These are phyloP conservation scores for Emmonsiellopsis sp. DNA, from an alignment of 2,329 filamentous ascomycete species.

Conservation along the genomic window DNA sequence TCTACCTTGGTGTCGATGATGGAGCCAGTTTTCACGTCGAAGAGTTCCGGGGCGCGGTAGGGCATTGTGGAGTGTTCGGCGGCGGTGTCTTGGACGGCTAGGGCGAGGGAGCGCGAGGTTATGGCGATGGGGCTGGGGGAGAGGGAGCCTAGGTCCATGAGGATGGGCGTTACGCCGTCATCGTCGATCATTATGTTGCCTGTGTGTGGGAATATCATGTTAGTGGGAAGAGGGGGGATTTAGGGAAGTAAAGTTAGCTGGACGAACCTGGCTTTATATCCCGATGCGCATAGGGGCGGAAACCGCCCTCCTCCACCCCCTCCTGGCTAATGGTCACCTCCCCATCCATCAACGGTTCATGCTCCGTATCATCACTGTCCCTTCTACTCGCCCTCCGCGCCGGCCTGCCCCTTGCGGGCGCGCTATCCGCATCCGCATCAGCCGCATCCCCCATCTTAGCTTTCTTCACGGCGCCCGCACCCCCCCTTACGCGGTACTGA, in stretches of 20 bases:
- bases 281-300: constrained; percentile 79
- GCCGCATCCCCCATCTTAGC: constrained; percentile 48
- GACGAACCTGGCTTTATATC: constrained; percentile 88
- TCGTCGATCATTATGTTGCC: constrained; percentile 98
- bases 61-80: constrained; percentile 98
- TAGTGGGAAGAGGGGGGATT: not conserved
- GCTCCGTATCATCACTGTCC: constrained; percentile 64
- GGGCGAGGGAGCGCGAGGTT: constrained; percentile 77
- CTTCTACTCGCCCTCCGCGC: constrained; percentile 35
- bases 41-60: constrained; percentile 93
- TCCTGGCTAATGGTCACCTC: constrained; percentile 61
- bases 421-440: constrained; percentile 38
- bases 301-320: constrained; percentile 57
- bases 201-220: constrained; percentile 14
- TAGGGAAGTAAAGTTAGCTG: not conserved
- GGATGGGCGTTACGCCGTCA: constrained; percentile 73
- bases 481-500: constrained; percentile 61
- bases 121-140: constrained; percentile 80
- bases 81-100: constrained; percentile 87
- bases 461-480: constrained; percentile 45
- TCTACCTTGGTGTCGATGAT: constrained; percentile 94
- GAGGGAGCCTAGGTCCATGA: constrained; percentile 95
- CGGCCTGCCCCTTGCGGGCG: constrained; percentile 26
- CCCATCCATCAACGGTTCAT: constrained; percentile 72
- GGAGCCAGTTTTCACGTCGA: constrained; percentile 90